phyloP scores from a whole-genome alignment of 116 monocot species.

The Dioscorea cayenensis region DNA sequence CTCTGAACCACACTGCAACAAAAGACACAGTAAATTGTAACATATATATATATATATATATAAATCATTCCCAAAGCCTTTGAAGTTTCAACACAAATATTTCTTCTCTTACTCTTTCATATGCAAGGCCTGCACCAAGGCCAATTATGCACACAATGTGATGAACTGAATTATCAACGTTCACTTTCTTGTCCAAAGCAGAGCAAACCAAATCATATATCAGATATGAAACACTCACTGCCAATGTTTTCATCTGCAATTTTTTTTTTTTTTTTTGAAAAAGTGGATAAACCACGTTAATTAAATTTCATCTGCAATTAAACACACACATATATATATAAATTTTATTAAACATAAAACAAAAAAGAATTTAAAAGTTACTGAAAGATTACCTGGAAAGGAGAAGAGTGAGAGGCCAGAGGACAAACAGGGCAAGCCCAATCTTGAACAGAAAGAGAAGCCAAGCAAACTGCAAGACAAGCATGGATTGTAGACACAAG shows the following conservation, averaged over 20 bases:
- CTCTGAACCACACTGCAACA: slow-evolving; percentile 63
- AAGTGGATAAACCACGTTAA: no score
- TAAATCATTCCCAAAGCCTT: neutral
- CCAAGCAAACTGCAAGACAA: slow-evolving; percentile 42
- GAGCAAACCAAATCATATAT: slow-evolving; percentile 74
- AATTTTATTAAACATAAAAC: neutral
- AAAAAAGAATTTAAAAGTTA: neutral
- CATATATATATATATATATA: no score
- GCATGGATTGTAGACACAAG: slow-evolving; percentile 74
- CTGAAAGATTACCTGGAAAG: slow-evolving; percentile 35
- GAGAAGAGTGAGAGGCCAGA: slow-evolving; percentile 58
- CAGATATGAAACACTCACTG: slow-evolving; percentile 59
- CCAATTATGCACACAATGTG: slow-evolving; percentile 77
- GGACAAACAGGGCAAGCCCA: slow-evolving; percentile 70
- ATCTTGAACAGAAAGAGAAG: slow-evolving; percentile 56
- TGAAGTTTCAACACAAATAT: no score
- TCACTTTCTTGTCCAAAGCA: slow-evolving; percentile 28
- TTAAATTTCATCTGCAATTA: slow-evolving; percentile 48
- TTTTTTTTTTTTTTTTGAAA: no score
- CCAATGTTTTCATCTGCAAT: slow-evolving; percentile 75
- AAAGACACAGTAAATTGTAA: neutral
- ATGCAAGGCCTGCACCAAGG: slow-evolving; percentile 61
- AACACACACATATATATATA: neutral
- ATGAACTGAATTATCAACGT: slow-evolving; percentile 63
- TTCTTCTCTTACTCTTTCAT: slow-evolving; percentile 39